Evolutionary conservation across 192 early-diverging fungal species (phyloP), one percentile per base, ranked within the genome.

Genomic region (Dissophora globulifera): DNA sequence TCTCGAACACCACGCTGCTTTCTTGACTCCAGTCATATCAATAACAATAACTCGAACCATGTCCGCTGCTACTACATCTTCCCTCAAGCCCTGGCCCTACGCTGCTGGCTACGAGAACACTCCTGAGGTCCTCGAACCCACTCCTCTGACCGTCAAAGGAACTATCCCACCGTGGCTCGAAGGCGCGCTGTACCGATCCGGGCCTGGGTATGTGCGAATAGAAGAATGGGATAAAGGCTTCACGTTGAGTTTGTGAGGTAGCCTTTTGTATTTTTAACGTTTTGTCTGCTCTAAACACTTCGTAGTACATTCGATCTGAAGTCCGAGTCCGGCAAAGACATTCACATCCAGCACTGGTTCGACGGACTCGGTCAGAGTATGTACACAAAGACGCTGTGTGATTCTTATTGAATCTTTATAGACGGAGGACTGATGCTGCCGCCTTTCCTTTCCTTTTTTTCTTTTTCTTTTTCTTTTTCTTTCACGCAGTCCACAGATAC

Each of bases 91-190:
- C 19, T 71, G 69, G 69, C 69, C 69, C 11, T 71, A 57, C 27
- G 51, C 69, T 22, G 56, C 58, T n/a, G 74, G 74, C 19, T 78
- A 67, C 38, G 64, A 78, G 42, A 78, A 85, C 48, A 60, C 43
- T 12, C 79, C 74, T 25, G 83, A 85, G 59, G 58, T 75, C 22
- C 50, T 66, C 16, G 62, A 61, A 13, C 80, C 78, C 1, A 52
- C 69, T 4, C 2, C 43, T 1, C 43, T 85, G 8, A 38, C 67
- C n/a, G 71, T 78, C 30, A 69, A 62, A 30, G 86, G 84, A 9
- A 58, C 57, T 9, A 56, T 87, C 35, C 86, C 86, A n/a, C 27
- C 58, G 4, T 87, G 84, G 82, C 51, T 87, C 40, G 69, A 81
- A 17, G 84, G 86, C 29, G 74, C 64, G 11, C 59, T 87, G 47